Conservation (phyloP, 352 stramenopile species). For the Pythium rishiriense region DNA sequence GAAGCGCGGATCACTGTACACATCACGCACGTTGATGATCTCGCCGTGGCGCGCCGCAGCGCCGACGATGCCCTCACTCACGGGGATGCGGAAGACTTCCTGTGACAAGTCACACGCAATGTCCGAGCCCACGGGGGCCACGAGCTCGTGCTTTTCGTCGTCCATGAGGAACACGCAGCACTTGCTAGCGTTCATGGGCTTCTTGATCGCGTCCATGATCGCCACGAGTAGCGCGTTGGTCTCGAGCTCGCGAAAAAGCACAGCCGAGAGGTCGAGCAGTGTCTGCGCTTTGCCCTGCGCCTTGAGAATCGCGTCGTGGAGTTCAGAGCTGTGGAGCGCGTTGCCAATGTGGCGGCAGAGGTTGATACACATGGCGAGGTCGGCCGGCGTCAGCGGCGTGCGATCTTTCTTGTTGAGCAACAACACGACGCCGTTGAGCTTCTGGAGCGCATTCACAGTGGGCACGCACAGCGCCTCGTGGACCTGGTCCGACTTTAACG, state of each 20-base stretch:
- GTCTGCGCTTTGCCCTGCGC: slow-evolving; percentile 68
- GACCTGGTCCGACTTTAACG: slow-evolving; percentile 18
- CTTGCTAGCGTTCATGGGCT: slow-evolving; percentile 47
- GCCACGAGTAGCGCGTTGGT: slow-evolving; percentile 53
- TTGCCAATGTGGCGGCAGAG: slow-evolving; percentile 57
- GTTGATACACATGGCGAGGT: slow-evolving; percentile 54
- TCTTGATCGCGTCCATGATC: slow-evolving; percentile 56
- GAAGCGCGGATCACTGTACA: slow-evolving; percentile 65
- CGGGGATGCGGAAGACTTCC: slow-evolving; percentile 53
- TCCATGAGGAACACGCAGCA: slow-evolving; percentile 74
- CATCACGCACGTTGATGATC: slow-evolving; percentile 77
- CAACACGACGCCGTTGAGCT: slow-evolving; percentile 63
- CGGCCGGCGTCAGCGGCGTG: slow-evolving; percentile 44
- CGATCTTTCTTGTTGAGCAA: slow-evolving; percentile 43
- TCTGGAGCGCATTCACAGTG: slow-evolving; percentile 40
- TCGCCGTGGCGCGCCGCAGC: slow-evolving; percentile 65
- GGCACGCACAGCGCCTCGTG: slow-evolving; percentile 53
- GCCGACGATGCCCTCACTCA: slow-evolving; percentile 52
- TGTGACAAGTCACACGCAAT: slow-evolving; percentile 42
- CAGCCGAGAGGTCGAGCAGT: slow-evolving; percentile 57
- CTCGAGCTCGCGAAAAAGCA: slow-evolving; percentile 69
- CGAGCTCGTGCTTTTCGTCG: slow-evolving; percentile 55
- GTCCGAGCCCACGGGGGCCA: slow-evolving; percentile 47
- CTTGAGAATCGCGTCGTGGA: slow-evolving; percentile 58
- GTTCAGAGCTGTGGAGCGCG: slow-evolving; percentile 53